These are phyloP conservation scores for Telfairia occidentalis DNA, from an alignment of 331 rosid species.

Conservation along the genomic window DNA sequence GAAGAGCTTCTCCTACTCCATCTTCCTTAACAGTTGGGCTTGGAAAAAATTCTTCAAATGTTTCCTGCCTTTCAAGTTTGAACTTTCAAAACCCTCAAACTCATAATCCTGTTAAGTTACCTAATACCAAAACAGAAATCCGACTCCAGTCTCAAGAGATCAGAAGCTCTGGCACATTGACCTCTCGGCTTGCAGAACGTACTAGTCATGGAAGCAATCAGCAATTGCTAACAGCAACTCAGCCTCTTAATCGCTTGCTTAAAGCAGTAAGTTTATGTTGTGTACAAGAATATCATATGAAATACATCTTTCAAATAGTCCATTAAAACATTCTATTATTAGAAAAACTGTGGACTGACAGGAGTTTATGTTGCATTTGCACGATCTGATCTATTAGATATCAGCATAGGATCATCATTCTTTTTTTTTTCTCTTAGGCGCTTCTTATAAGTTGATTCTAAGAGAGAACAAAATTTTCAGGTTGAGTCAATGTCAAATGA, in stretches of 20 bases:
- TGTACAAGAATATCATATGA: neutral
- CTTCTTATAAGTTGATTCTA: neutral
- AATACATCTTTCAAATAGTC: neutral
- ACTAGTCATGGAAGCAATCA: neutral
- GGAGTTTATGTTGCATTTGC: neutral
- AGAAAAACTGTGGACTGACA: neutral
- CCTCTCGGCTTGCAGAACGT: neutral
- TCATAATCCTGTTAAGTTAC: neutral
- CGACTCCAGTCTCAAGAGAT: neutral
- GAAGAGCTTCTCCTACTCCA: constrained; percentile 2
- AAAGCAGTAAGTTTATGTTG: constrained; percentile 10
- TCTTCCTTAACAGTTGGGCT: neutral
- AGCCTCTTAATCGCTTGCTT: neutral
- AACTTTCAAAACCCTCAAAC: neutral
- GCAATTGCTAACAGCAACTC: neutral
- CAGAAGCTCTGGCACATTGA: neutral
- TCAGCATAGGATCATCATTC: neutral
- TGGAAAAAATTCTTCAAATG: neutral
- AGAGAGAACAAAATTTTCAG: neutral
- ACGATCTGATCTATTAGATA: neutral
- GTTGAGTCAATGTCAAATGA: constrained; percentile 1
- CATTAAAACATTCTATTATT: neutral
- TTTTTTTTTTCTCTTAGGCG: neutral
- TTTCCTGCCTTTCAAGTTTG: neutral
- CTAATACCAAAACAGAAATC: neutral